phyloP scores from a whole-genome alignment of 352 stramenopile species.

The Pythium chondricola region DNA sequence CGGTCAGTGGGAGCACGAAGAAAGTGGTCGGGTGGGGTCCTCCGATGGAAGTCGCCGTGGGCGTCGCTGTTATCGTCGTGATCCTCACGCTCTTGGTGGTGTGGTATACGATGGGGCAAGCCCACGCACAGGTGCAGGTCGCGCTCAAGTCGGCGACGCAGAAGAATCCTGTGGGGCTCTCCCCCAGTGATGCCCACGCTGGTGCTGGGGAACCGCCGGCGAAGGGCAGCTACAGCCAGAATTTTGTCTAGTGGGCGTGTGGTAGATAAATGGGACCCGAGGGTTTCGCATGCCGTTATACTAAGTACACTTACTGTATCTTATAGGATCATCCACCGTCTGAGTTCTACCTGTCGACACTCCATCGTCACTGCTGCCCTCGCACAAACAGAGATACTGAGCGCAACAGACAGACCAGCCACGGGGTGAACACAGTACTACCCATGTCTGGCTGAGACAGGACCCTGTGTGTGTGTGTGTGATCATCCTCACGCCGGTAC shows the following conservation, averaged over 20 bases:
- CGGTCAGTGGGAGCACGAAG: background rate
- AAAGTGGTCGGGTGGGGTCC: constrained; percentile 14
- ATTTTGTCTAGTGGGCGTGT: constrained; percentile 8
- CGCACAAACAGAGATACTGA: no score
- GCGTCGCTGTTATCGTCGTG: constrained; percentile 9
- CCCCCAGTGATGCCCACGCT: constrained; percentile 1
- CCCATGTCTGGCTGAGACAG: no score
- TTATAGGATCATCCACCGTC: no score
- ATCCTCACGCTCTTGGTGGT: constrained; percentile 8
- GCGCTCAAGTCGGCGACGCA: constrained; percentile 9
- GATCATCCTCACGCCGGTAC: no score
- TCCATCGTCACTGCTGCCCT: no score
- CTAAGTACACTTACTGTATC: background rate
- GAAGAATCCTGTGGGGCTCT: constrained; percentile 9
- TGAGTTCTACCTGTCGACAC: no score
- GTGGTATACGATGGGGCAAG: constrained; percentile 3
- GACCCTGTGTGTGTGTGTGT: no score
- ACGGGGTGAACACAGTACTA: no score
- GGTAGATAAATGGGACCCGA: background rate
- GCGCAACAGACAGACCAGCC: no score
- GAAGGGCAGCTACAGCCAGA: constrained; percentile 12
- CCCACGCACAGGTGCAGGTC: background rate
- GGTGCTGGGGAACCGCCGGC: background rate
- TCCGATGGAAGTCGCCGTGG: constrained; percentile 11
- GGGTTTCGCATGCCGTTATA: background rate